Evolutionary conservation across 1,284 basidiomycete genomes (phyloP), one percentile per base, ranked within the genome.

Genomic region (Tremellales sp.): DNA sequence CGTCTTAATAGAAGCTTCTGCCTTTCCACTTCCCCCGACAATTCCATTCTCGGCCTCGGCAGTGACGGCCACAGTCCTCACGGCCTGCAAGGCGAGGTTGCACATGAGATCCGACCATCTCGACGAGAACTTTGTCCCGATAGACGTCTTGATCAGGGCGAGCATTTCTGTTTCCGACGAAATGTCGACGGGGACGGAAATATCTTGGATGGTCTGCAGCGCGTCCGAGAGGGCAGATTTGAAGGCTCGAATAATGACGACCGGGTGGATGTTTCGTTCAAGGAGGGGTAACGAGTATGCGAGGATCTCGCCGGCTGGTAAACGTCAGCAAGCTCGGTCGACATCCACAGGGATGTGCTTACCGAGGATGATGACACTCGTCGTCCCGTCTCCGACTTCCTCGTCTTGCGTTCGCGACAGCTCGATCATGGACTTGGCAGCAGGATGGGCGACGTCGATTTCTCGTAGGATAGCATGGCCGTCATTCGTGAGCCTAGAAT

Each of bases 371-470:
- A 98, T 97, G 43, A 97, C 93, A 66, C 86, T 90, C 16, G 93
- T 98, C 24, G 94, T 97, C 47, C 93, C 94, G 73, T 97, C 94
- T 45, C 93, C 94, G 56, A 95, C 94, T 69, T 98, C 94, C 75
- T 98, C 94, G 60, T 98, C 95, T 73, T 97, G 94, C 3, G 95
- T 97, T 66, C 93, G 77, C 65, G 88, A 71, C 18, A 98, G 82
- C 74, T 99, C 94, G 61, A 98, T 97, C 94, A 98, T 98, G 61
- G 93, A 94, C 77, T 97, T 98, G 27, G 94, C 94, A 22, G 94
- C 94, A 1, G 95, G 95, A 65, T 97, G 94, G 4, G 91, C 91
- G 22, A 98, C 93, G 57, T 98, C 94, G 57, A 97, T 97, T 73
- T 98, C 94, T 50, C 94, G 84, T 32, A 97, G 76, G 58, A 98